Evolutionary conservation across 345 rosid species (phyloP).

Genomic region (Populus ilicifolia): DNA sequence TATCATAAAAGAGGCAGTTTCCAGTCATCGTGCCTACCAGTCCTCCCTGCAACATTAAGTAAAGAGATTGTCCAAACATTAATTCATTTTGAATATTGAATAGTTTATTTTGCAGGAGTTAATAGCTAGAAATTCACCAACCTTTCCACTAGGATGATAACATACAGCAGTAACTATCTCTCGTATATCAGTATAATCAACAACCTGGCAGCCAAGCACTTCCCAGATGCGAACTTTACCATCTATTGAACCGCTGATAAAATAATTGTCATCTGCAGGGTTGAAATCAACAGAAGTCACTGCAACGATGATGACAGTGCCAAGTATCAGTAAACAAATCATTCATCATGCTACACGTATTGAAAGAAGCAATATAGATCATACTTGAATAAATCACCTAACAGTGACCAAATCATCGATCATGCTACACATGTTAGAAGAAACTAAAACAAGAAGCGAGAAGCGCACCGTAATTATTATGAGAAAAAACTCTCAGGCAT

Average conservation of each 20-base stretch:
- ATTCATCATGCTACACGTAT: neutral
- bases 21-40: slow-evolving; percentile 70
- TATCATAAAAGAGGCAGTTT: slow-evolving; percentile 54
- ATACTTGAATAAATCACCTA: neutral
- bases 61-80: slow-evolving; percentile 11
- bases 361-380: neutral
- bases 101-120: neutral
- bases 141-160: slow-evolving; percentile 65
- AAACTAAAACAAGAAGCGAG: neutral
- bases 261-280: slow-evolving; percentile 55
- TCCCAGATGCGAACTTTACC: slow-evolving; percentile 80
- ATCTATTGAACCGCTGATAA: slow-evolving; percentile 64
- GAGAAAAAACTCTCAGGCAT: slow-evolving; percentile 26
- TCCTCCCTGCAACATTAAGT: slow-evolving; percentile 44
- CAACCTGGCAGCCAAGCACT: slow-evolving; percentile 44
- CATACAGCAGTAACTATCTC: slow-evolving; percentile 73
- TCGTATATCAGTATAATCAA: slow-evolving; percentile 56
- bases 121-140: slow-evolving; percentile 16
- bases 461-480: slow-evolving; percentile 26
- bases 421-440: neutral
- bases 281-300: slow-evolving; percentile 65
- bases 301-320: slow-evolving; percentile 20
- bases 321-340: slow-evolving; percentile 8
- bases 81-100: neutral
- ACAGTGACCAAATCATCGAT: neutral